These are phyloP conservation scores for Castanopsis chinensis DNA, from an alignment of 306 rosid genomes.

Conservation along the genomic window DNA sequence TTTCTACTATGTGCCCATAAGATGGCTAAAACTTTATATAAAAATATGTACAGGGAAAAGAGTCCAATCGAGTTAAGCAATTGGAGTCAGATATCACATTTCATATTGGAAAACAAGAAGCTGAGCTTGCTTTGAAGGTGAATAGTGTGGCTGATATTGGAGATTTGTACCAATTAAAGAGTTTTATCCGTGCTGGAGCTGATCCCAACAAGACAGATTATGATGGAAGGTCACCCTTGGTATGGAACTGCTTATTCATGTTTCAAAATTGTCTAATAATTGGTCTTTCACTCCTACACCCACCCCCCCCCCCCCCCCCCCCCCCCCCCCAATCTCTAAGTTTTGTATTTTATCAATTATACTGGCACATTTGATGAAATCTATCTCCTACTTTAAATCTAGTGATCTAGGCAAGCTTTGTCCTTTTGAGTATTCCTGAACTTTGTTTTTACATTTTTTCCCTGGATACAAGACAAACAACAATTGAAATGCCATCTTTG, in stretches of 20 bases:
- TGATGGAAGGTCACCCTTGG: conserved; percentile 98
- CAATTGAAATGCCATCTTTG: not conserved
- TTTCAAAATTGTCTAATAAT: conserved; percentile 20
- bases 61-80: conserved; percentile 63
- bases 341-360: not conserved
- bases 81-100: conserved; percentile 85
- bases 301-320: not conserved
- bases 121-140: conserved; percentile 90
- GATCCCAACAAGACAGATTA: conserved; percentile 89
- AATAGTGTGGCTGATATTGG: conserved; percentile 80
- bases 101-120: conserved; percentile 92
- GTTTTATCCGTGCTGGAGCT: conserved; percentile 87
- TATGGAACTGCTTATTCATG: conserved; percentile 22
- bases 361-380: not conserved
- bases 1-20: not conserved
- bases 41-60: conserved; percentile 55
- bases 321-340: conserved; percentile 16
- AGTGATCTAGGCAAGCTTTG: not conserved
- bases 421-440: not conserved
- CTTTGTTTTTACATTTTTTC: not conserved
- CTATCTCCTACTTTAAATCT: not conserved
- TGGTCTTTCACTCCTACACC: not conserved
- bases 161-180: conserved; percentile 73
- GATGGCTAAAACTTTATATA: not conserved
- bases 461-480: not conserved